These are phyloP conservation scores for Candida sp. DNA, from an alignment of 1,139 yeast genomes.

Conservation along the genomic window DNA sequence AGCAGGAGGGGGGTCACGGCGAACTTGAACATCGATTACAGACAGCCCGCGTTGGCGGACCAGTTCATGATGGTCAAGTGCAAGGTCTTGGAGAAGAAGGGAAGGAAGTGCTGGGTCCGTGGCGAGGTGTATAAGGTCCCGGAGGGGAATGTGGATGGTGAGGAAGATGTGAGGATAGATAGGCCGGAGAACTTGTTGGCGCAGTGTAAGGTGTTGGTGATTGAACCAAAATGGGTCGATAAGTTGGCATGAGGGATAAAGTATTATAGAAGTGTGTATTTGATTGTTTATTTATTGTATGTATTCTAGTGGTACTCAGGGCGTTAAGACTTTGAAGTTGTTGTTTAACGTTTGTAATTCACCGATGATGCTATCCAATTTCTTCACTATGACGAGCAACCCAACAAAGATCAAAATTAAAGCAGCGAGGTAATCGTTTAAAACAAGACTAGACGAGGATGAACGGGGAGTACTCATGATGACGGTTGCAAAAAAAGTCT, in stretches of 20 bases:
- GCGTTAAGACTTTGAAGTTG: conserved; percentile 8
- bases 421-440: conserved; percentile 16
- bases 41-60: conserved; percentile 40
- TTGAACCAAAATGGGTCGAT: conserved; percentile 53
- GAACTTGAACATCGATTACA: conserved; percentile 46
- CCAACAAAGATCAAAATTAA: conserved; percentile 14
- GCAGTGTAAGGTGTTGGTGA: conserved; percentile 46
- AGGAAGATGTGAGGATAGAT: conserved; percentile 22
- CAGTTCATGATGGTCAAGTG: conserved; percentile 41
- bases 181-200: conserved; percentile 30
- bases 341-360: conserved; percentile 14
- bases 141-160: conserved; percentile 14
- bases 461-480: not conserved
- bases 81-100: conserved; percentile 32
- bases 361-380: conserved; percentile 12
- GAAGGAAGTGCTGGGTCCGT: conserved; percentile 48
- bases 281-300: not conserved
- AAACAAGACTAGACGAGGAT: conserved; percentile 5
- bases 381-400: conserved; percentile 13
- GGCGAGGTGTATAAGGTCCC: conserved; percentile 35
- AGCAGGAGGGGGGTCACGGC: conserved; percentile 51
- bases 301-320: not conserved
- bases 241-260: conserved; percentile 22
- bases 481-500: not conserved
- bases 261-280: not conserved